phyloP scores from a whole-genome alignment of 768 basidiomycete species.

The Lentinula sp. region DNA sequence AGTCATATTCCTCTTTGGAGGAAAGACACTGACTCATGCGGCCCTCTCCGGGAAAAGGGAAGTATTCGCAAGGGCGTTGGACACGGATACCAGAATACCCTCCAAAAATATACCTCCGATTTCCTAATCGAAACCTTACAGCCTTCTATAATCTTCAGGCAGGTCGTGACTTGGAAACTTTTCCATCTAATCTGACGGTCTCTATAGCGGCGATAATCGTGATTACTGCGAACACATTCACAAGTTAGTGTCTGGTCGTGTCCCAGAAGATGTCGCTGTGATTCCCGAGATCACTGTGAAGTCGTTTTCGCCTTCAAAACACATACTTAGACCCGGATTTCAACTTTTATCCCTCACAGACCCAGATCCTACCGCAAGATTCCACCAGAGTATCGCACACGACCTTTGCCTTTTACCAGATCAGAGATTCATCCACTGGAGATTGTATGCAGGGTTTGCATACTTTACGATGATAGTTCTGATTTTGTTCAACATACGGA shows the following conservation, averaged over 20 bases:
- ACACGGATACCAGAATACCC: slow-evolving; percentile 74
- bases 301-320: slow-evolving; percentile 74
- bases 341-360: slow-evolving; percentile 68
- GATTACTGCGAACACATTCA: slow-evolving; percentile 84
- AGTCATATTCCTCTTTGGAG: slow-evolving; percentile 84
- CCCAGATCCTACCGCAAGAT: slow-evolving; percentile 22
- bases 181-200: neutral
- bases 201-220: slow-evolving; percentile 78
- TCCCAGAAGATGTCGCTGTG: slow-evolving; percentile 13
- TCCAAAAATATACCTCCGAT: slow-evolving; percentile 72
- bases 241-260: slow-evolving; percentile 20
- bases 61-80: slow-evolving; percentile 73
- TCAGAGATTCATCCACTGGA: slow-evolving; percentile 51
- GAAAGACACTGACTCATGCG: slow-evolving; percentile 69
- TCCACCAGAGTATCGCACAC: slow-evolving; percentile 47
- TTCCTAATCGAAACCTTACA: slow-evolving; percentile 66
- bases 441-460: slow-evolving; percentile 61
- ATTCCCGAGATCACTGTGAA: slow-evolving; percentile 83
- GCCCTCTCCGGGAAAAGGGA: slow-evolving; percentile 67
- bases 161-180: slow-evolving; percentile 11
- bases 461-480: slow-evolving; percentile 46
- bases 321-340: slow-evolving; percentile 74
- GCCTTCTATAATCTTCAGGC: slow-evolving; percentile 73
- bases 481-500: slow-evolving; percentile 34
- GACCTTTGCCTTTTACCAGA: slow-evolving; percentile 78